A percentile compares a stretch with the other conserved stretches of the same genome.
Conservation (phyloP, 176 grass and related monocot genomes). For the Paspalum notatum region DNA sequence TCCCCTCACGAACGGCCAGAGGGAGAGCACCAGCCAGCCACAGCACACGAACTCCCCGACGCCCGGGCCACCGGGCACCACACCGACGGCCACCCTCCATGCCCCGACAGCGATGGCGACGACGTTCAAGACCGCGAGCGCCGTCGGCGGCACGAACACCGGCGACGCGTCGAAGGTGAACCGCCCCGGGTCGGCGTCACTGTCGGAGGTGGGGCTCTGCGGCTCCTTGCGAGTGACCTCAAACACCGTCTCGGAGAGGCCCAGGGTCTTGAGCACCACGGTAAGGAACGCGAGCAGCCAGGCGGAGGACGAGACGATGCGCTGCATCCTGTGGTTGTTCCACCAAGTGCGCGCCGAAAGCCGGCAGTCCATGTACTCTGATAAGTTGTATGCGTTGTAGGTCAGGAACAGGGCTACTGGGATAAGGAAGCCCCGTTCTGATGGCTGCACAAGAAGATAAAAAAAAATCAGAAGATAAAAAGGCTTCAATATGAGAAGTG, state of each 20-base stretch:
- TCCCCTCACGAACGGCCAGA: conserved; percentile 60
- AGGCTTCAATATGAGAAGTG: neutral
- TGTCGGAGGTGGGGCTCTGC: neutral
- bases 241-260: conserved; percentile 58
- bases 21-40: conserved; percentile 49
- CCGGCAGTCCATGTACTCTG: conserved; percentile 42
- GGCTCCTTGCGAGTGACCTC: conserved; percentile 60
- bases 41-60: conserved; percentile 43
- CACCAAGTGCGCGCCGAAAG: conserved; percentile 49
- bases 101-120: neutral
- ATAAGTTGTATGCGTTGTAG: conserved; percentile 26
- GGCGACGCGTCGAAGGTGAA: conserved; percentile 66
- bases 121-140: conserved; percentile 31
- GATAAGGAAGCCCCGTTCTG: conserved; percentile 32
- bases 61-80: neutral
- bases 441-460: conserved; percentile 18
- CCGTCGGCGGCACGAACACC: conserved; percentile 46
- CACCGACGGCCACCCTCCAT: neutral
- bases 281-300: conserved; percentile 61
- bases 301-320: conserved; percentile 31
- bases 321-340: conserved; percentile 66
- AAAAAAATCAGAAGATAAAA: no score
- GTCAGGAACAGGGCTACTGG: conserved; percentile 20
- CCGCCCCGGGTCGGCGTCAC: neutral
- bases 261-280: conserved; percentile 51